These are phyloP conservation scores for Aspergillus transmontanensis DNA, from an alignment of 2,329 filamentous ascomycete species.

Conservation along the genomic window DNA sequence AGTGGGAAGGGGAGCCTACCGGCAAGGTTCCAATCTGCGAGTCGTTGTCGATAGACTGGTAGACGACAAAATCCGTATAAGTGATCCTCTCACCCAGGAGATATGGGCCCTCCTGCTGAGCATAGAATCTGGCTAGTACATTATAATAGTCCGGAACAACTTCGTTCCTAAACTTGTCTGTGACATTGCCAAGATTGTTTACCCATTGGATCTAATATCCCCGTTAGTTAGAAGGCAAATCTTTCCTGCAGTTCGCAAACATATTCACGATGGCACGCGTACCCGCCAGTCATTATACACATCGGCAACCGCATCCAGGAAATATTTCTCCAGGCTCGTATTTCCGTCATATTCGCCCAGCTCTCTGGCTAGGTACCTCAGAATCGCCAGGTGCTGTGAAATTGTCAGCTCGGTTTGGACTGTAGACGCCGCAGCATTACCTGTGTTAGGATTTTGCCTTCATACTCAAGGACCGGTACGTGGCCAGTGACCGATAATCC, in stretches of 20 bases:
- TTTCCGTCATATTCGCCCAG: conserved; percentile 41
- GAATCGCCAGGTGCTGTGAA: conserved; percentile 30
- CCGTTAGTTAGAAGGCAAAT: neutral
- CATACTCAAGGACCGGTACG: conserved; percentile 41
- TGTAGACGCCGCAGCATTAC: neutral
- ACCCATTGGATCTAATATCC: conserved; percentile 28
- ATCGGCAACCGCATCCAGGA: conserved; percentile 41
- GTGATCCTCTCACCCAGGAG: conserved; percentile 41
- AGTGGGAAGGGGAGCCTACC: conserved; percentile 18
- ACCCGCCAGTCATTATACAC: conserved; percentile 47
- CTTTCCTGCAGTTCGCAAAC: neutral
- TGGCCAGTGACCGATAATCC: conserved; percentile 34
- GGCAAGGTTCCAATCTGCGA: conserved; percentile 35
- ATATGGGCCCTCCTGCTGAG: conserved; percentile 35
- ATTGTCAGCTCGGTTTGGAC: neutral
- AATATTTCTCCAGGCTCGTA: conserved; percentile 40
- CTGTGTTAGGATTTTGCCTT: conserved; percentile 33
- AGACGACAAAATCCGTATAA: conserved; percentile 45
- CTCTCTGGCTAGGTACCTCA: conserved; percentile 42
- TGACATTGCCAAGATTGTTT: conserved; percentile 22
- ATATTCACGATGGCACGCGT: conserved; percentile 10
- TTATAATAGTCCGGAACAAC: conserved; percentile 34
- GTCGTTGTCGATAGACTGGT: conserved; percentile 45
- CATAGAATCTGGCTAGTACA: conserved; percentile 33
- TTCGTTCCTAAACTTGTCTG: conserved; percentile 35